Evolutionary conservation across 2,329 filamentous ascomycete species (phyloP).

Genomic region (Neospermospora avenae): DNA sequence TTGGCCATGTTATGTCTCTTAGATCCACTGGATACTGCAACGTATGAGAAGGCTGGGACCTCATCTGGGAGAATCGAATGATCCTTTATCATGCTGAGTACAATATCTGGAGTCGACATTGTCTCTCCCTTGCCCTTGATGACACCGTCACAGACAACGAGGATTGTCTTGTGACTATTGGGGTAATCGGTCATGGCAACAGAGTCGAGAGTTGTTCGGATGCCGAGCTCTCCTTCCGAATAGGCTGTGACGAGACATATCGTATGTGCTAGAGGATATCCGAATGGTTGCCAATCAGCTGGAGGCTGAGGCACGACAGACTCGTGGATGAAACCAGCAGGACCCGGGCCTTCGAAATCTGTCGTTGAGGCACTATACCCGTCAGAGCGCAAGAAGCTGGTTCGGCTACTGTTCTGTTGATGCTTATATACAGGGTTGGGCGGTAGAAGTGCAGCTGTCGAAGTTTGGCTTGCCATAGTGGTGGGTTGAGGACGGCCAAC

Average conservation of each 20-base stretch:
- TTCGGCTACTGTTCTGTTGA: constrained; percentile 58
- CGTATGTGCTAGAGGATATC: constrained; percentile 87
- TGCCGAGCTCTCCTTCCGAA: constrained; percentile 89
- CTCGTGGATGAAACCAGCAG: constrained; percentile 94
- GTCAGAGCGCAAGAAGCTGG: constrained; percentile 61
- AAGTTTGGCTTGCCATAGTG: constrained; percentile 89
- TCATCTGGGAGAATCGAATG: constrained; percentile 75
- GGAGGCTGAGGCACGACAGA: constrained; percentile 94
- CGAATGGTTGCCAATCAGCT: constrained; percentile 95
- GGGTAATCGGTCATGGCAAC: constrained; percentile 97
- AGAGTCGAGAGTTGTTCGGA: constrained; percentile 92
- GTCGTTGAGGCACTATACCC: constrained; percentile 48
- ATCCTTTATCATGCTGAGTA: constrained; percentile 92
- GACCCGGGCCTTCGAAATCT: constrained; percentile 69
- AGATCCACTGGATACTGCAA: constrained; percentile 89
- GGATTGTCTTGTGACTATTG: constrained; percentile 96
- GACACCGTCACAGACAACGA: constrained; percentile 94
- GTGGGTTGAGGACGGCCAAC: constrained; percentile 60
- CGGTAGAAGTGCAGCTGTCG: constrained; percentile 68
- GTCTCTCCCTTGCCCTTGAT: constrained; percentile 94
- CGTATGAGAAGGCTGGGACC: constrained; percentile 89
- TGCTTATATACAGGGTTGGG: constrained; percentile 67
- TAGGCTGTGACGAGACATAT: constrained; percentile 96
- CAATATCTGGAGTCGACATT: constrained; percentile 84
- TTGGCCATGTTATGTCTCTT: constrained; percentile 99